Base-by-base conservation (phyloP, 2,329 filamentous ascomycete species). In the Apiospora marii region DNA sequence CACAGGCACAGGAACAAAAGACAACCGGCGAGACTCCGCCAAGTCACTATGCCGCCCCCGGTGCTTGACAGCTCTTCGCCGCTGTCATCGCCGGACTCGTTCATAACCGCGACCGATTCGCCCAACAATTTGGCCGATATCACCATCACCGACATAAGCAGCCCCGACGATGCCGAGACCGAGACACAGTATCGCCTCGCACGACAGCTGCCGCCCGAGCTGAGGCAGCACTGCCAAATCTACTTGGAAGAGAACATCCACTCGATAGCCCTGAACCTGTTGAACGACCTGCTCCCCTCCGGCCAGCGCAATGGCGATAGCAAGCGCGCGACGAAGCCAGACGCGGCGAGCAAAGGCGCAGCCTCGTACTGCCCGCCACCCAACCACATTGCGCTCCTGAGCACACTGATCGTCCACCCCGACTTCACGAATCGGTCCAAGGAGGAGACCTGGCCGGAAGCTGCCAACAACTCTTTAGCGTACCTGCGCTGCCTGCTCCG, bases 331-430 rank as follows among this genome's bases (percentile, higher is more conserved):
- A 58, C 44, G n/a, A 22, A 13, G 34, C 16, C 30, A 13, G 34
- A 53, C 19, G 19, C 58, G 19, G 0, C 41, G 13, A 22, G 67
- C 14, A 46, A 48, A 58, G 44, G 44, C 37, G 85, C 90, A 10
- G 37, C 37, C 0, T 88, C 89, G 14, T 89, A 88, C 72, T 83
- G 94, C 24, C 93, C 96, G 0, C 90, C 93, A 2, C 87, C 92
- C 0, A 89, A 90, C 72, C 92, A 96, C 75, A 85, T 98, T 34
- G 92, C 93, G 10, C 85, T 98, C 12, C 88, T 95, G n/a, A 90
- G 88, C 61, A 96, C 94, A 1, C 85, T 98, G n/a, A 83, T 92
- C n/a, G 89, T 96, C 19, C 94, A 98, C 78, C 96, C 96, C 0
- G 84, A 86, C 34, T 90, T 93, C 75, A 98, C 95, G 0, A 96